These are phyloP conservation scores for Candida albicans DNA, from an alignment of 1,139 yeast genomes.

Conservation along the genomic window DNA sequence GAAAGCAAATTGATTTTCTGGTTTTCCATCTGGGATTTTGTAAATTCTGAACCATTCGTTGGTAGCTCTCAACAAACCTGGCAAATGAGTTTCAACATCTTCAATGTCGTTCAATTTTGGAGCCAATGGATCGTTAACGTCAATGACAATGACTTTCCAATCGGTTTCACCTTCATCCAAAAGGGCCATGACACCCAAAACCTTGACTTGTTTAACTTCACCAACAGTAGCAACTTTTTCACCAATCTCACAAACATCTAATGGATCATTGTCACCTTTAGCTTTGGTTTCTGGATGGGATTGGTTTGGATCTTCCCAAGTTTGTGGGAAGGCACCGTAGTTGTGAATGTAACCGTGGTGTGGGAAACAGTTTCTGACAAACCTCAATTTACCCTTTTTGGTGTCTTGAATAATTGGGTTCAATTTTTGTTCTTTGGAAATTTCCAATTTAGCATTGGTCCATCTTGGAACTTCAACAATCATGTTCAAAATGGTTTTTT, in stretches of 20 bases:
- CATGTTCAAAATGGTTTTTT: conserved; percentile 73
- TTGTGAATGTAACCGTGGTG: conserved; percentile 95
- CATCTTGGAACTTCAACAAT: conserved; percentile 94
- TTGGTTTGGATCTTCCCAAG: conserved; percentile 80
- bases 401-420: conserved; percentile 95
- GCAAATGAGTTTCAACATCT: conserved; percentile 81
- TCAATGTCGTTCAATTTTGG: conserved; percentile 69
- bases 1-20: conserved; percentile 82
- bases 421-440: conserved; percentile 66
- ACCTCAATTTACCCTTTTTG: conserved; percentile 84
- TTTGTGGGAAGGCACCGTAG: conserved; percentile 98
- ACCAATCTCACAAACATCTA: conserved; percentile 95
- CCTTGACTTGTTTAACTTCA: conserved; percentile 79
- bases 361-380: conserved; percentile 91
- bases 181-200: conserved; percentile 89
- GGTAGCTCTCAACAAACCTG: conserved; percentile 82
- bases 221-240: conserved; percentile 67
- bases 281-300: conserved; percentile 76
- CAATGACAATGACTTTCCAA: conserved; percentile 92
- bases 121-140: conserved; percentile 79
- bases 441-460: conserved; percentile 93
- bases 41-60: conserved; percentile 94
- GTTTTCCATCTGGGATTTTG: conserved; percentile 93
- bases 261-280: conserved; percentile 93
- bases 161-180: conserved; percentile 98